phyloP scores from a whole-genome alignment of 148 eudicot genomes.

The Rhododendron mucronatum region DNA sequence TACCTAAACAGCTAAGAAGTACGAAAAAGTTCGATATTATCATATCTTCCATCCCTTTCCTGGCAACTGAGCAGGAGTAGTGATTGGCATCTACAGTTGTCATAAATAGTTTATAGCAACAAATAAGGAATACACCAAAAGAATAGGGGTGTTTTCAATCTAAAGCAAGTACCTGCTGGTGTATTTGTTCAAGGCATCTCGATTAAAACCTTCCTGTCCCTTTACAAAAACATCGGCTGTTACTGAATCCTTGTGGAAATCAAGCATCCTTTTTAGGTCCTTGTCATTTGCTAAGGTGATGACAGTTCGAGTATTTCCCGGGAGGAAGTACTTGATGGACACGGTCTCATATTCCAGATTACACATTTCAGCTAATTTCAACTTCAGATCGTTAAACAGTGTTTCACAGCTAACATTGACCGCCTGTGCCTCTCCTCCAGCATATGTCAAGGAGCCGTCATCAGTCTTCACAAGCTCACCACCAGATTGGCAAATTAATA shows the following conservation, averaged over 20 bases:
- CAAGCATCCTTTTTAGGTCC: conserved; percentile 50
- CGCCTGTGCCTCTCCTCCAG: conserved; percentile 54
- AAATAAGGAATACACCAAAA: background rate
- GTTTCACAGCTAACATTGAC: conserved; percentile 42
- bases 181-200: conserved; percentile 15
- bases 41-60: background rate
- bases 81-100: background rate
- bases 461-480: conserved; percentile 49
- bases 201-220: conserved; percentile 42
- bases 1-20: background rate
- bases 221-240: conserved; percentile 48
- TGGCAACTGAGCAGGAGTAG: background rate
- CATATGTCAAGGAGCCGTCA: conserved; percentile 44
- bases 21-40: background rate
- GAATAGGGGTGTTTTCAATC: background rate
- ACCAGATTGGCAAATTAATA: conserved; percentile 51
- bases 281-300: conserved; percentile 43
- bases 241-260: conserved; percentile 41
- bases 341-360: conserved; percentile 33
- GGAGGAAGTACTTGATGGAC: conserved; percentile 50
- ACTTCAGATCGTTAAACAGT: conserved; percentile 41
- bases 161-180: conserved; percentile 23
- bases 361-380: conserved; percentile 48
- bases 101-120: background rate
- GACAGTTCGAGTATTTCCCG: conserved; percentile 45